A percentile compares a stretch with the other conserved stretches of the same genome.
Evolutionary conservation across 768 basidiomycete species (phyloP).

Genomic region (Xerocomellus dryophilus): DNA sequence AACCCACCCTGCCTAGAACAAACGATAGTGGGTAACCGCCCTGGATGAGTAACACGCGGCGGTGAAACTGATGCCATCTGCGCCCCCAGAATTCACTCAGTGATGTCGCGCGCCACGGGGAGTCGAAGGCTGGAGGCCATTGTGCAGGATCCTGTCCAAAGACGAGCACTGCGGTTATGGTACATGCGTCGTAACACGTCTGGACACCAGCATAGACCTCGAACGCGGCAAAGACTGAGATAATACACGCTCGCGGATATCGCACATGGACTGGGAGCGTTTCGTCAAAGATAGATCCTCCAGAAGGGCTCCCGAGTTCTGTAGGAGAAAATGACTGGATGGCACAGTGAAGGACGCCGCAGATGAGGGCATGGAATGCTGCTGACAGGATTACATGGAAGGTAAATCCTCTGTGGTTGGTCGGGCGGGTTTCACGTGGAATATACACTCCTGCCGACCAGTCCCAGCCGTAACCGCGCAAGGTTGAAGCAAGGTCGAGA

Average conservation of each 20-base stretch:
- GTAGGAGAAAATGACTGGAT: neutral
- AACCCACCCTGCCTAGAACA: conserved; percentile 46
- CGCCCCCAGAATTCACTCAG: conserved; percentile 35
- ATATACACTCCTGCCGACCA: conserved; percentile 41
- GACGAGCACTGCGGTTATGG: conserved; percentile 24
- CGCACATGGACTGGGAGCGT: conserved; percentile 24
- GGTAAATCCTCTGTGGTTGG: conserved; percentile 26
- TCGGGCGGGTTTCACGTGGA: conserved; percentile 38
- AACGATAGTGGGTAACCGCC: conserved; percentile 30
- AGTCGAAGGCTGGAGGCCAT: conserved; percentile 34
- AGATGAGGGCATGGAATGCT: conserved; percentile 35
- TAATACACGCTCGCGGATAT: conserved; percentile 40
- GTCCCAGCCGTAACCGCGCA: conserved; percentile 59
- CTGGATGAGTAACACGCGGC: conserved; percentile 30
- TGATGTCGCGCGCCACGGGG: conserved; percentile 36
- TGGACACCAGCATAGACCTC: conserved; percentile 45
- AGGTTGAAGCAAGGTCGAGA: conserved; percentile 45
- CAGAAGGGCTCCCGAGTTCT: conserved; percentile 16
- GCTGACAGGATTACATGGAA: conserved; percentile 31
- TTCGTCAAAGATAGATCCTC: conserved; percentile 34
- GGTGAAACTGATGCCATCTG: conserved; percentile 38
- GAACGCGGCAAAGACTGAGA: conserved; percentile 41
- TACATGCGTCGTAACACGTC: conserved; percentile 26
- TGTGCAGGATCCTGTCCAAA: conserved; percentile 26
- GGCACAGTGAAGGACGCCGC: conserved; percentile 44